Evolutionary conservation across 192 early-diverging fungal species (phyloP), one percentile per base, ranked within the genome.

Genomic region (Geranomyces michiganensis): DNA sequence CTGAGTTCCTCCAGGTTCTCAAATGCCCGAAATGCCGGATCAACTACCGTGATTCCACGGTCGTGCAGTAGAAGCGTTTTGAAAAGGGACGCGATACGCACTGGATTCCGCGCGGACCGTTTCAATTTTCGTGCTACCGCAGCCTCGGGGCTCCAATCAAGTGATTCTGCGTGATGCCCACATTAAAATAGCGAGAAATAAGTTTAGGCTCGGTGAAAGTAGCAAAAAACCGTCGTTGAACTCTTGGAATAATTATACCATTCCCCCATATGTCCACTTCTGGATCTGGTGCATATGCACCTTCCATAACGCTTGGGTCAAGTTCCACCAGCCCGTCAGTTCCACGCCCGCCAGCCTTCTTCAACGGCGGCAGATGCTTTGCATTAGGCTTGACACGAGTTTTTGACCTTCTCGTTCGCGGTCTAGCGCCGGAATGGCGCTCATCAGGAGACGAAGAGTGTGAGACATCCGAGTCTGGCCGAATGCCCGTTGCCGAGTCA

Each of bases 41-140:
- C 62, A n/a, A 64, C 41, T 13, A 17, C 21, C 4, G 15, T 45
- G 36, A 64, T 64, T 41, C 27, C 43, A n/a, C 62, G n/a, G 43
- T 64, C 62, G 36, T 64, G 62, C 33, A 64, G 43, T 19, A 64
- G 21, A 13, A 64, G 62, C 3, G 62, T 64, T 21, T 29, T 41
- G 43, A 64, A 45, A 29, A 44, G 62, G 2, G 41, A 19, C 19
- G 32, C 41, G 43, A 64, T 41, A 5, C 21, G 33, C 21, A 19
- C 21, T 24, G 15, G 17, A 17, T 31, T 60, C 31, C 31, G 58
- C 17, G 24, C 3, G 29, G 17, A 4, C 5, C 31, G 24, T 5
- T 8, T 17, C 5, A 60, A 5, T 17, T 27, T 60, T 8, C 17
- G 17, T 9, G 30, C 1, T 7, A 29, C 9, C 58, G 29, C 58